Conservation (phyloP, 495 filamentous ascomycete genomes). For the Penicillium bovifimosum region DNA sequence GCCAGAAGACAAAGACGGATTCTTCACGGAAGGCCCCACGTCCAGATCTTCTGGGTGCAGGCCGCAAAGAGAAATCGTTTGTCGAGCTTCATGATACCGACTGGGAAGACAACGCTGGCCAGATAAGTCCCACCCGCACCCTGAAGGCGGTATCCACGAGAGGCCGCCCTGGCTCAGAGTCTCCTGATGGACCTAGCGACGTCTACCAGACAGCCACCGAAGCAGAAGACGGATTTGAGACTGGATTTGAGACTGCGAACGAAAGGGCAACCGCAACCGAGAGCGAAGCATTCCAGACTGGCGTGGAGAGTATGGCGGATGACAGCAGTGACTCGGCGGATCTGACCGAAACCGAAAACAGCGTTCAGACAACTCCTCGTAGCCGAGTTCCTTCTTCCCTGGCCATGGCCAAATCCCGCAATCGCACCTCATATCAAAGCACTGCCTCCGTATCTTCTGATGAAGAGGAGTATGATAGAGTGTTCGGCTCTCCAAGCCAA, state of each 20-base stretch:
- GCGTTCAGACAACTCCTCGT: slow-evolving; percentile 41
- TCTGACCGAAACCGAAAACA: slow-evolving; percentile 81
- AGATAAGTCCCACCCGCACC: slow-evolving; percentile 43
- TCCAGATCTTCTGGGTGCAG: slow-evolving; percentile 68
- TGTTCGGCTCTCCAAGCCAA: slow-evolving; percentile 57
- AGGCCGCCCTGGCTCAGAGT: slow-evolving; percentile 18
- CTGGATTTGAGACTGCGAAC: slow-evolving; percentile 73
- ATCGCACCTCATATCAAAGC: slow-evolving; percentile 69
- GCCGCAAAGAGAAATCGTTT: slow-evolving; percentile 70
- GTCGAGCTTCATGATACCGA: slow-evolving; percentile 68
- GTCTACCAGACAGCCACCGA: slow-evolving; percentile 84
- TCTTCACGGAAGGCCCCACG: slow-evolving; percentile 69
- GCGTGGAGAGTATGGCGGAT: slow-evolving; percentile 72
- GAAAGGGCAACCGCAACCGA: slow-evolving; percentile 71
- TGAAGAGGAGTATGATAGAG: slow-evolving; percentile 57
- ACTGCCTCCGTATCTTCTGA: slow-evolving; percentile 86
- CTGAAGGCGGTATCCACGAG: slow-evolving; percentile 17
- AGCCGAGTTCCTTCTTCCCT: slow-evolving; percentile 40
- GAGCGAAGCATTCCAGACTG: slow-evolving; percentile 92
- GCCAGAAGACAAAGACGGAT: slow-evolving; percentile 63
- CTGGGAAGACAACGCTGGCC: slow-evolving; percentile 78
- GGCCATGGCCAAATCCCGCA: slow-evolving; percentile 43
- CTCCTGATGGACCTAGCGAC: slow-evolving; percentile 49
- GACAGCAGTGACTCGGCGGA: slow-evolving; percentile 66
- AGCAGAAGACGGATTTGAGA: slow-evolving; percentile 77